phyloP scores from a whole-genome alignment of 176 grass and related monocot genomes.

The Phragmites australis region DNA sequence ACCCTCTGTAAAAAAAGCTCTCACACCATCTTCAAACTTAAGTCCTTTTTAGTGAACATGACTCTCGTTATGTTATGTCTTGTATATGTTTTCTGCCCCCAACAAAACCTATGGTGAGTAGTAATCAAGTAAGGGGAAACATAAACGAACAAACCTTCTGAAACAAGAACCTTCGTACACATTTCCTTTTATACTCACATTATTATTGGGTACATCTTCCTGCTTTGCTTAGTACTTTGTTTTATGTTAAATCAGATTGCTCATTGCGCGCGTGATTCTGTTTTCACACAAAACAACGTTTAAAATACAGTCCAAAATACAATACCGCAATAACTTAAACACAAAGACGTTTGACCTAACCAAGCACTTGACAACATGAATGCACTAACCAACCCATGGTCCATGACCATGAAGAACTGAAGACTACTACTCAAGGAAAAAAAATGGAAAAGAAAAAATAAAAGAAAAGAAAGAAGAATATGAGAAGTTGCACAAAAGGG shows the following conservation, averaged over 20 bases:
- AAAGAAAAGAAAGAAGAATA: not conserved
- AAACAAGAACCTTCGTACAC: no score
- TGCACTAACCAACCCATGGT: conserved; percentile 9
- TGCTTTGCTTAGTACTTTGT: not conserved
- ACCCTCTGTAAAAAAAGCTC: no score
- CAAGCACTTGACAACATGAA: conserved; percentile 19
- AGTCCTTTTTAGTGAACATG: no score
- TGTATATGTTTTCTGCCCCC: no score
- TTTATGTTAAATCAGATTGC: not conserved
- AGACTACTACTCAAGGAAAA: not conserved
- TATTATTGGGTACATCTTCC: no score
- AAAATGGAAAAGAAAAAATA: not conserved
- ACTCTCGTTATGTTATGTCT: no score
- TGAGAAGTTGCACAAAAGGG: not conserved
- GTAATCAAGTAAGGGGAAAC: no score
- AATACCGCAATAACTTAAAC: conserved; percentile 13
- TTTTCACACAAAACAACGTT: not conserved
- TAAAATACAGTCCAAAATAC: not conserved
- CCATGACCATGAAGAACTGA: not conserved
- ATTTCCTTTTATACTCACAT: no score
- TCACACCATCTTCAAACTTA: no score
- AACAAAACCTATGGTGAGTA: no score
- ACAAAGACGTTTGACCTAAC: conserved; percentile 26
- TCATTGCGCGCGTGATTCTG: not conserved
- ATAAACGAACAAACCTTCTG: no score